Evolutionary conservation across 345 rosid species (phyloP), one percentile per base, ranked within the genome.

Genomic region (Salix dunnii): DNA sequence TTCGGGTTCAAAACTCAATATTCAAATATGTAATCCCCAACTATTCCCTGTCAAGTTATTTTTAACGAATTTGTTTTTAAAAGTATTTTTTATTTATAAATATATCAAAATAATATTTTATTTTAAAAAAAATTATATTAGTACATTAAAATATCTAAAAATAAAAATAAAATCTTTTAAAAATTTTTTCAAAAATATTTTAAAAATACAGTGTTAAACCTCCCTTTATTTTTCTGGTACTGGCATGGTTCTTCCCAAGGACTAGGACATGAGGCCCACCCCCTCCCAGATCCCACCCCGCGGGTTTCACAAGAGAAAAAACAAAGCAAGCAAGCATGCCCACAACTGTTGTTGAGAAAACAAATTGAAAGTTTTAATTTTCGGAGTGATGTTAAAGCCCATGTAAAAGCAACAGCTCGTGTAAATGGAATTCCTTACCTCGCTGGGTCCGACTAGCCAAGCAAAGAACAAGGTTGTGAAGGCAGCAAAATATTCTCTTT

Each of bases 361-460:
- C 49, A 46, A 46, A 55, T 21, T n/a, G 28, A 55, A 55, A n/a
- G 11, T n/a, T 55, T 55, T 55, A n/a, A n/a, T 8, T 55, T 9
- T 9, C n/a, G 62, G 28, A 2, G 62, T n/a, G 9, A 55, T 55
- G 5, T 55, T 51, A 51, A 51, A 2, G 18, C n/a, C 27, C 62
- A 55, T 55, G 28, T n/a, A n/a, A 55, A 3, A 9, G 10, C 27
- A 55, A 1, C 62, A 55, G 7, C n/a, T 55, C 62, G n/a, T 55
- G 62, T 55, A 51, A 20, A 51, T 51, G 60, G 60, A 13, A 17
- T 30, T 5, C 28, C 73, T 77, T 80, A 93, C 98, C 96, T 89
- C 89, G 58, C 94, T 91, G 3, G 91, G 90, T 73, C 99, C 99
- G 55, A 92, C 78, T 43, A 96, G 90, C 99, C 99, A 96, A 62